A percentile compares a stretch with the other conserved stretches of the same genome.
Conservation (phyloP, 2,329 filamentous ascomycete genomes). For the Venturia aucupariae region DNA sequence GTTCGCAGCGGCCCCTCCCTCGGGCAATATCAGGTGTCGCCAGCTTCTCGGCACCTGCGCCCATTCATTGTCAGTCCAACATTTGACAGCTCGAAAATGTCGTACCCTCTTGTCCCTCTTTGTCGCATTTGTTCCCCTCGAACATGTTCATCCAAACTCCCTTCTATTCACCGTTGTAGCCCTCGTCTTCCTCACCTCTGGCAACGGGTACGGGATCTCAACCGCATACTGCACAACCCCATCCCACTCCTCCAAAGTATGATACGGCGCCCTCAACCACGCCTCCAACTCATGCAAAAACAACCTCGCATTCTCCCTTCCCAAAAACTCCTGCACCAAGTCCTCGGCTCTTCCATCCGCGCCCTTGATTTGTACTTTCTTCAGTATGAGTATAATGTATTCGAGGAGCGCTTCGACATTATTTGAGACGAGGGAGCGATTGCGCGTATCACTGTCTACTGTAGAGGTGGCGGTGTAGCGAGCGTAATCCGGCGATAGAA, state of each 20-base stretch:
- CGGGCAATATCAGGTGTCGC: no score
- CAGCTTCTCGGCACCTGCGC: no score
- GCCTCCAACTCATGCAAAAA: constrained; percentile 78
- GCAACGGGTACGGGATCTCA: neutral
- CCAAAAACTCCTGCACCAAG: constrained; percentile 69
- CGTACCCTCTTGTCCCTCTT: neutral
- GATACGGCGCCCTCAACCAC: constrained; percentile 75
- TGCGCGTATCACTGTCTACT: neutral
- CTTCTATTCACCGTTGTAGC: neutral
- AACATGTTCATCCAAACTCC: neutral
- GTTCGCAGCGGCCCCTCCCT: no score
- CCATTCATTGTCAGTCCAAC: no score
- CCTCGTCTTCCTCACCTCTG: neutral
- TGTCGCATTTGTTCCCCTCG: neutral
- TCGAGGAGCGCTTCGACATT: constrained; percentile 80
- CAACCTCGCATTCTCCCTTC: constrained; percentile 59
- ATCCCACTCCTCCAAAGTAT: constrained; percentile 69
- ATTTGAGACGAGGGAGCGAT: constrained; percentile 26
- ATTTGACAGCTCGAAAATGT: no score
- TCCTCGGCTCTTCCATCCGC: constrained; percentile 71
- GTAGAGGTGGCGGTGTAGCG: neutral
- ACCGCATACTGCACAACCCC: constrained; percentile 60
- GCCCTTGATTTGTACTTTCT: constrained; percentile 71
- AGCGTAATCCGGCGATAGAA: constrained; percentile 42
- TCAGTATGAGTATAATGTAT: constrained; percentile 75